These are phyloP conservation scores for Clonostachys sp. DNA, from an alignment of 2,329 filamentous ascomycete species.

Conservation along the genomic window DNA sequence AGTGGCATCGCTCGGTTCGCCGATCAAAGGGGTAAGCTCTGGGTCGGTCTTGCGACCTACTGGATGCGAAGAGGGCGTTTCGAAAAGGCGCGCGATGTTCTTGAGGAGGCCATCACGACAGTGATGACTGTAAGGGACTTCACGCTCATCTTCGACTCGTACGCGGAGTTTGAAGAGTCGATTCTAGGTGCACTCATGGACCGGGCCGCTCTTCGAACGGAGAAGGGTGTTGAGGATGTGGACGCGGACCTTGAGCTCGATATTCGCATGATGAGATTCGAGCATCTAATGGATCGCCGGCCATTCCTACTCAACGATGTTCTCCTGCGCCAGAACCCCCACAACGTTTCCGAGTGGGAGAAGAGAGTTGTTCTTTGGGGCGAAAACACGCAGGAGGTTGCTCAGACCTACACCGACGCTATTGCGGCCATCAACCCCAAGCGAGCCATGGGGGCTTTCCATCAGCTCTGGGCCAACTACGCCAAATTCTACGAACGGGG, in stretches of 20 bases:
- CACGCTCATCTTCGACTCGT: conserved; percentile 92
- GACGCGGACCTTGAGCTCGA: conserved; percentile 92
- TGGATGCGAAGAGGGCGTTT: conserved; percentile 94
- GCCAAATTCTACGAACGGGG: conserved; percentile 94
- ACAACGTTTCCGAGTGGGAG: conserved; percentile 95
- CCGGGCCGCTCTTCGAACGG: conserved; percentile 72
- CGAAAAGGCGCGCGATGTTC: conserved; percentile 86
- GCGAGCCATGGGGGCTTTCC: conserved; percentile 88
- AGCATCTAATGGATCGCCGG: conserved; percentile 94
- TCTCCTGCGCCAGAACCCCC: conserved; percentile 87
- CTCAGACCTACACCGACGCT: conserved; percentile 90
- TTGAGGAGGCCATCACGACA: conserved; percentile 93
- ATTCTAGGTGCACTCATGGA: conserved; percentile 92
- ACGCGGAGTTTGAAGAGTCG: conserved; percentile 94
- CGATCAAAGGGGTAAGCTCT: conserved; percentile 91
- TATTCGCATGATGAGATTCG: conserved; percentile 95
- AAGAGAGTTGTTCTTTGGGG: conserved; percentile 96
- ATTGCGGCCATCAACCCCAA: conserved; percentile 92
- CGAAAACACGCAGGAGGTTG: conserved; percentile 84
- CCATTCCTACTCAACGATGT: conserved; percentile 97
- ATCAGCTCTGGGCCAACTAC: conserved; percentile 94
- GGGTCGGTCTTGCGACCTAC: conserved; percentile 92
- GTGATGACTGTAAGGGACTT: conserved; percentile 99
- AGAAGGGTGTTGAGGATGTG: conserved; percentile 72
- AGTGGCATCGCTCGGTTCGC: conserved; percentile 88